Conservation (phyloP, 192 early-diverging fungal species). For the Tieghemiomyces parasiticus region DNA sequence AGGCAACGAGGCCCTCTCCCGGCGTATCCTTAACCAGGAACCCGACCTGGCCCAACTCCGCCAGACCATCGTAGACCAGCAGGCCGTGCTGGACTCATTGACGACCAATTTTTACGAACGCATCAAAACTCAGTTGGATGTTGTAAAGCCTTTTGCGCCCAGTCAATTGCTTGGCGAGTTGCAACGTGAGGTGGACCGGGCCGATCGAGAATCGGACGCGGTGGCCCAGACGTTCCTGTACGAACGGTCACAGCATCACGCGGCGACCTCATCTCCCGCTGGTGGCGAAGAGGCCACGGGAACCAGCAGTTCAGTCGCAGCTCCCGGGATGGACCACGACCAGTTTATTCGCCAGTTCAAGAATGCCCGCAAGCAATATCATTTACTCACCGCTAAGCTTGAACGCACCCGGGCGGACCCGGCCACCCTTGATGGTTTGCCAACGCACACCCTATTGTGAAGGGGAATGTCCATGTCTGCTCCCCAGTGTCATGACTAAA, state of each 20-base stretch:
- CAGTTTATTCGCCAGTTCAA: conserved; percentile 30
- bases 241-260: too few species aligned
- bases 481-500: too few species aligned
- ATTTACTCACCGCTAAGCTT: conserved; percentile 17
- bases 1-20: conserved; percentile 28
- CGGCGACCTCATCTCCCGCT: too few species aligned
- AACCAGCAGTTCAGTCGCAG: not conserved
- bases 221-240: conserved; percentile 13
- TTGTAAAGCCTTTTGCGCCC: conserved; percentile 29
- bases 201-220: conserved; percentile 20
- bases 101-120: conserved; percentile 28
- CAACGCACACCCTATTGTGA: not conserved
- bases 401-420: conserved; percentile 17
- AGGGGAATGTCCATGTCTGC: too few species aligned
- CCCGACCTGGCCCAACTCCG: conserved; percentile 24
- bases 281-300: not conserved
- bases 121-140: conserved; percentile 26
- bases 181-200: conserved; percentile 10
- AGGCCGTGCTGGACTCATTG: conserved; percentile 29
- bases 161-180: conserved; percentile 16
- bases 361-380: conserved; percentile 15
- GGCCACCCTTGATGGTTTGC: not conserved
- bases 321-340: conserved; percentile 19
- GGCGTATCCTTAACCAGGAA: conserved; percentile 25
- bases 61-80: conserved; percentile 26